Evolutionary conservation across 495 filamentous ascomycete genomes (phyloP), one percentile per base, ranked within the genome.

Genomic region (Oidiodendron maius): DNA sequence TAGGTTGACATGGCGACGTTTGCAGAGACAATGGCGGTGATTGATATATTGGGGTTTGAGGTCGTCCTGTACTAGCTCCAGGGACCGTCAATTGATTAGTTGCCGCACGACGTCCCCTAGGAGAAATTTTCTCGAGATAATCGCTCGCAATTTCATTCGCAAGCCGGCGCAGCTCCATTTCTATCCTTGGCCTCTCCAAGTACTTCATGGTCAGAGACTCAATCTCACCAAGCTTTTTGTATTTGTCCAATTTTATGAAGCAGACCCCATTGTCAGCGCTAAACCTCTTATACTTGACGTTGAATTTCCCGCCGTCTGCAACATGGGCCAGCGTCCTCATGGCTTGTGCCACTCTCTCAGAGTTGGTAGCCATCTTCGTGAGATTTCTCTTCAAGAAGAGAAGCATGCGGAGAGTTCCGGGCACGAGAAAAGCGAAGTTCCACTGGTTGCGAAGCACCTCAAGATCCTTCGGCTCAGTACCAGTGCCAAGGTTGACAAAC

Each of bases 191-290:
- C 21, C 8, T 51, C 3, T 51, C 18, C 21, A 44, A 23, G 23
- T 51, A 44, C 28, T 46, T 16, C 32, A 24, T 4, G 25, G 48
- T 51, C 26, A 51, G 39, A 5, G 13, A 37, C 32, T 40, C 34
- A 22, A 56, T 53, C n/a, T 42, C 22, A 15, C n/a, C 22, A 22
- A 52, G 40, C 28, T 40, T 45, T 25, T 53, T 39, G 39, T 48
- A 36, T 25, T 47, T 41, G 45, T 56, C 49, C 53, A 44, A n/a
- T 44, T 53, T 56, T 25, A 56, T 53, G 43, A 46, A 42, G 37
- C 41, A 48, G 16, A 53, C 36, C 48, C 53, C 50, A 48, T 56
- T 50, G 21, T 41, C 44, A 40, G 53, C 49, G 35, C 45, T 46
- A 16, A 53, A 56, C 22, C 53, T 48, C 34, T 46, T 39, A 38